A percentile compares a stretch with the other conserved stretches of the same genome.
These are phyloP conservation scores for Lactifluus rugatus DNA, from an alignment of 768 basidiomycete genomes.

Conservation along the genomic window DNA sequence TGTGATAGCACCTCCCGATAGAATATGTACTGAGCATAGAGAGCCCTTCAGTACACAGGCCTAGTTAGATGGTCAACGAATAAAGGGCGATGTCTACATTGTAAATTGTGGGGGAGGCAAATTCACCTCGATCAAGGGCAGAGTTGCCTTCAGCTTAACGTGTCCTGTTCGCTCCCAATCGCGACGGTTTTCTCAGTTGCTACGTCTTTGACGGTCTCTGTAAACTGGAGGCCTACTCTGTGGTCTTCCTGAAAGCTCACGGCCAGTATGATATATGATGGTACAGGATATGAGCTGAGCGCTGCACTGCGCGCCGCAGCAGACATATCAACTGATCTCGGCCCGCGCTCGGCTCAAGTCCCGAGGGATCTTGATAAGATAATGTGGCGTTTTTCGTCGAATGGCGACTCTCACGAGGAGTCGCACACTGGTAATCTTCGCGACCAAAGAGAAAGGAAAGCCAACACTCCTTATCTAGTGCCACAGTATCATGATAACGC, in stretches of 20 bases:
- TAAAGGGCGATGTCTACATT: not conserved
- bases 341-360: not conserved
- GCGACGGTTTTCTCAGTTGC: not conserved
- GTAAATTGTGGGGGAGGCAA: not conserved
- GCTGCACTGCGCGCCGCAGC: no score
- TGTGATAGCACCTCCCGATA: not conserved
- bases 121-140: not conserved
- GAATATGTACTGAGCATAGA: not conserved
- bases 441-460: no score
- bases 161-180: not conserved
- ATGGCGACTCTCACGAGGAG: no score
- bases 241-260: no score
- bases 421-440: no score
- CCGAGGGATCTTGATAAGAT: no score
- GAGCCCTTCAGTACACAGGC: not conserved
- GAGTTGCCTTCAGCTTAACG: not conserved
- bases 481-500: not conserved
- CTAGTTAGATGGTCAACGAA: not conserved
- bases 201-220: not conserved
- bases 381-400: no score
- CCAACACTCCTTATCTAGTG: no score
- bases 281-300: not conserved
- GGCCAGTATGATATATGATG: no score
- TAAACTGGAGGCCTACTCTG: not conserved
- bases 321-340: no score